Evolutionary conservation across 1,284 basidiomycete species (phyloP).

Genomic region (Boletus mariae): DNA sequence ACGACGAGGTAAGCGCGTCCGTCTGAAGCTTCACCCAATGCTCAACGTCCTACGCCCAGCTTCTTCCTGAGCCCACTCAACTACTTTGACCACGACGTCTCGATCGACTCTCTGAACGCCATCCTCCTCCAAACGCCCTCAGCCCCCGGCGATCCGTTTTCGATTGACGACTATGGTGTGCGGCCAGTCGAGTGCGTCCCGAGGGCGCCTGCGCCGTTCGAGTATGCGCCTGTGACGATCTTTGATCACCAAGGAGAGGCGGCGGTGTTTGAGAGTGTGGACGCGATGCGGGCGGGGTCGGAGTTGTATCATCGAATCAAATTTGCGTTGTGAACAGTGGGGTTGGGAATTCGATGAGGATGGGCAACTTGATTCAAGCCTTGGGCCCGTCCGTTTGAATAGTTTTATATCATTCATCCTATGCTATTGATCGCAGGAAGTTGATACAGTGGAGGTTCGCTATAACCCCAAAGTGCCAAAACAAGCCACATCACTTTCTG

Average conservation of each 20-base stretch:
- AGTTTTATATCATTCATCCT: no score
- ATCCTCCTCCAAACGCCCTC: slow-evolving; percentile 45
- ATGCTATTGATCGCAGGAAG: no score
- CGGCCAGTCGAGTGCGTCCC: slow-evolving; percentile 47
- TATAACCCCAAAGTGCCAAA: no score
- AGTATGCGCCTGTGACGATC: slow-evolving; percentile 36
- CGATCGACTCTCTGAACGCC: slow-evolving; percentile 54
- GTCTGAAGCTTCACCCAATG: neutral
- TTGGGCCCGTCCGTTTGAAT: no score
- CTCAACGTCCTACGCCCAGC: slow-evolving; percentile 27
- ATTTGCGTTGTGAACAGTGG: slow-evolving; percentile 26
- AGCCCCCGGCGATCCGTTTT: slow-evolving; percentile 39
- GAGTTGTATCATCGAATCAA: slow-evolving; percentile 44
- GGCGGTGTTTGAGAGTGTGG: slow-evolving; percentile 30
- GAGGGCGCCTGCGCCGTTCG: slow-evolving; percentile 39
- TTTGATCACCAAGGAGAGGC: slow-evolving; percentile 38
- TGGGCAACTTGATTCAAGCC: neutral
- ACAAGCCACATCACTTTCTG: no score
- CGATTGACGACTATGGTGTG: slow-evolving; percentile 52
- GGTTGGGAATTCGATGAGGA: no score
- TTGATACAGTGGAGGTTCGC: no score
- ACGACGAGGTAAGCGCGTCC: slow-evolving; percentile 43
- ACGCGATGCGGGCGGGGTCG: slow-evolving; percentile 41
- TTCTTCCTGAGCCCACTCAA: slow-evolving; percentile 62
- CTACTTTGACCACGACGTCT: slow-evolving; percentile 61